phyloP scores from a whole-genome alignment of 1,284 basidiomycete genomes.

The Trichosporon sp. region DNA sequence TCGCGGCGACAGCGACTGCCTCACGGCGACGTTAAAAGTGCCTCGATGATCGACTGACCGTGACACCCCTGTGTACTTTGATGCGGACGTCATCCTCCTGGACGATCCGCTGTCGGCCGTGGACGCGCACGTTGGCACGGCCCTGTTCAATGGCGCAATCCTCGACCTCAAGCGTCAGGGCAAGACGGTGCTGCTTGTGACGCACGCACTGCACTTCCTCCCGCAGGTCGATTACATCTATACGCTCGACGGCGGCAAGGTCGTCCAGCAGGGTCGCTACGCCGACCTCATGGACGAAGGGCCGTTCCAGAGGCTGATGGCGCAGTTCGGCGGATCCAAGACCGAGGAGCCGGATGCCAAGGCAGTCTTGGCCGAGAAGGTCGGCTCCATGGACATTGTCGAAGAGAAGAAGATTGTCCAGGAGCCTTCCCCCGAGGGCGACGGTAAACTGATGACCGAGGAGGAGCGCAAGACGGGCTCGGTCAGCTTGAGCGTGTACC shows the following conservation, averaged over 20 bases:
- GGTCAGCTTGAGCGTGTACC: conserved; percentile 69
- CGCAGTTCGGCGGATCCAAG: conserved; percentile 65
- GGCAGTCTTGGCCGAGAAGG: conserved; percentile 43
- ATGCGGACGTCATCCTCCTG: conserved; percentile 80
- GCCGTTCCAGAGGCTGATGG: conserved; percentile 64
- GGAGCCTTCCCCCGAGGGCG: conserved; percentile 65
- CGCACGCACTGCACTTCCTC: conserved; percentile 59
- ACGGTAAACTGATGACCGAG: conserved; percentile 53
- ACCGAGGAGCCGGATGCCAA: conserved; percentile 57
- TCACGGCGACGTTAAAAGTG: too few relatives aligned
- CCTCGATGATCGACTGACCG: too few relatives aligned
- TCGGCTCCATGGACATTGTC: conserved; percentile 35
- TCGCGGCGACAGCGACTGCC: too few relatives aligned
- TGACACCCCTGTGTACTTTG: too few relatives aligned
- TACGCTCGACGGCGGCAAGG: conserved; percentile 61
- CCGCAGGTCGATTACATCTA: conserved; percentile 34
- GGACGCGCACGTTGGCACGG: conserved; percentile 84
- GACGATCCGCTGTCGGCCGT: conserved; percentile 79
- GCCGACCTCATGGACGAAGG: conserved; percentile 62
- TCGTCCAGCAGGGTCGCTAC: conserved; percentile 70
- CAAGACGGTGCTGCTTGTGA: conserved; percentile 75
- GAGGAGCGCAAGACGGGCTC: conserved; percentile 65
- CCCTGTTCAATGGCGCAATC: conserved; percentile 79
- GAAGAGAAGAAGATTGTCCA: conserved; percentile 49
- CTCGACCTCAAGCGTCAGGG: conserved; percentile 62